phyloP scores from a whole-genome alignment of 441 rosid genomes.

The Geranium incanum region DNA sequence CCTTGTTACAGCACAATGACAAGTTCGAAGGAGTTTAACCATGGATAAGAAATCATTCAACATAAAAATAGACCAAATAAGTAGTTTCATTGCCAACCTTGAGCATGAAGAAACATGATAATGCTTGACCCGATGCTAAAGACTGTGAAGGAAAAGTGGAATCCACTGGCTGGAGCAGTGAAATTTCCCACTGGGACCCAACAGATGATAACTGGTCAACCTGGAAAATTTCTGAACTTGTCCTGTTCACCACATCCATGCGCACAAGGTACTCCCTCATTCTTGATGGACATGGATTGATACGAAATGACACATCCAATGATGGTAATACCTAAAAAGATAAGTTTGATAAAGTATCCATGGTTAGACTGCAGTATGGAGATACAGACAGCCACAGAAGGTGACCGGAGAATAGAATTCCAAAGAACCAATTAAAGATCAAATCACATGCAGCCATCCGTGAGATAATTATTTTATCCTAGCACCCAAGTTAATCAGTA shows the following conservation, averaged over 20 bases:
- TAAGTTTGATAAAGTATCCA: conserved; percentile 18
- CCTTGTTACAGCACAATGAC: not conserved
- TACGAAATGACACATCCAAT: conserved; percentile 66
- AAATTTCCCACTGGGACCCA: conserved; percentile 79
- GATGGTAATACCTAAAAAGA: conserved; percentile 68
- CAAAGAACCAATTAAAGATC: conserved; percentile 10
- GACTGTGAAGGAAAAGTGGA: conserved; percentile 53
- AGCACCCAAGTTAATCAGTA: not conserved
- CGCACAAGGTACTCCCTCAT: conserved; percentile 83
- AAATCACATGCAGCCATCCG: conserved; percentile 1
- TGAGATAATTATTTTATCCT: not conserved
- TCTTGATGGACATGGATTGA: conserved; percentile 76
- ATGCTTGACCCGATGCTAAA: conserved; percentile 70
- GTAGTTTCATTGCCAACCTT: conserved; percentile 46
- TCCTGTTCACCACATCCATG: conserved; percentile 74
- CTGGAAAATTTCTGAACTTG: conserved; percentile 60
- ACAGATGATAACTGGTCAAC: conserved; percentile 70
- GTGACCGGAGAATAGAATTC: not conserved
- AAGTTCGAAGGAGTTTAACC: not conserved
- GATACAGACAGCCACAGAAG: conserved; percentile 6
- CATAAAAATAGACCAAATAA: not conserved
- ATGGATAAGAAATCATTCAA: not conserved
- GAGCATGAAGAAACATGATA: conserved; percentile 76
- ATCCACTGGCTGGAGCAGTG: conserved; percentile 66
- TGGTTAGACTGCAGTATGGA: conserved; percentile 1